Percentiles rank a stretch among this genome's conserved stretches.
These are phyloP conservation scores for Trichocladium antarcticum DNA, from an alignment of 495 filamentous ascomycete species.

Conservation along the genomic window DNA sequence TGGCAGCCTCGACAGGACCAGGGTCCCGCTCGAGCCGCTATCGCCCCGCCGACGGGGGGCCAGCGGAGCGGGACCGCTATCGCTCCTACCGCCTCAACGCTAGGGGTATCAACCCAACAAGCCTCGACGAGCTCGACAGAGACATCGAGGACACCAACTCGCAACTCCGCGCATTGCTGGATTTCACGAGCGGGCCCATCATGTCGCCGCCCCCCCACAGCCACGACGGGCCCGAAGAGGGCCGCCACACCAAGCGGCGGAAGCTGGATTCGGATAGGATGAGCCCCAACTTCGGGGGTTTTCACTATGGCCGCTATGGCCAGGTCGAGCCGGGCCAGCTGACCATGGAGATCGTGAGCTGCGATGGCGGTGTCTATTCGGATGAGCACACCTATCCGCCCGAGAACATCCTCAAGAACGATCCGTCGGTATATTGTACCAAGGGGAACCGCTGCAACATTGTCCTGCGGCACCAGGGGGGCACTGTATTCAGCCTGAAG, in stretches of 20 bases:
- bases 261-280: conserved; percentile 58
- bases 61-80: conserved; percentile 23
- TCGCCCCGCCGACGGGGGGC: conserved; percentile 21
- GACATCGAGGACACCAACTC: conserved; percentile 35
- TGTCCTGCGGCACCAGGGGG: conserved; percentile 66
- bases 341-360: conserved; percentile 76
- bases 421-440: conserved; percentile 80
- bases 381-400: conserved; percentile 52
- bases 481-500: conserved; percentile 65
- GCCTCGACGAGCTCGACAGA: conserved; percentile 17
- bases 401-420: conserved; percentile 74
- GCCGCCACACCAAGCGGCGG: conserved; percentile 54
- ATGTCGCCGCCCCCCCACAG: conserved; percentile 22
- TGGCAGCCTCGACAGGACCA: conserved; percentile 16
- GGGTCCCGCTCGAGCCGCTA: conserved; percentile 21
- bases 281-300: conserved; percentile 42
- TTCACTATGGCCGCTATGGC: conserved; percentile 70
- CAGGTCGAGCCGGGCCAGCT: conserved; percentile 71
- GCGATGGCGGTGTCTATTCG: conserved; percentile 71
- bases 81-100: background rate
- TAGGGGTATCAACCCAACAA: conserved; percentile 4
- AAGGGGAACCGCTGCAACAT: conserved; percentile 74
- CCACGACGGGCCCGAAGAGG: conserved; percentile 33
- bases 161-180: conserved; percentile 36
- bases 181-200: conserved; percentile 25